Percentiles rank a stretch among this genome's conserved stretches.
These are phyloP conservation scores for Starmerella tilneyi DNA, from an alignment of 805 yeast species.

Conservation along the genomic window DNA sequence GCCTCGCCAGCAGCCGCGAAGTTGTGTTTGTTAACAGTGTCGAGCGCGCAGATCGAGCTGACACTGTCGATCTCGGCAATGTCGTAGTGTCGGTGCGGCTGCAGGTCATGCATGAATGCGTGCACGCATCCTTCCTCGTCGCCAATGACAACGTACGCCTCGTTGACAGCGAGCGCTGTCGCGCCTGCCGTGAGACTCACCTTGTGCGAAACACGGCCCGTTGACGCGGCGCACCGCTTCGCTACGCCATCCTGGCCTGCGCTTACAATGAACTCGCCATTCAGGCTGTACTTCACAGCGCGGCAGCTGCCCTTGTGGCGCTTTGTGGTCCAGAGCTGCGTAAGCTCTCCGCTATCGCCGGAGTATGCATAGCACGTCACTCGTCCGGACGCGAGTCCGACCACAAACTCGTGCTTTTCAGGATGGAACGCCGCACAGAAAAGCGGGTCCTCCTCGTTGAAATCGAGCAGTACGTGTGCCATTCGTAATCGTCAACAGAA, in stretches of 20 bases:
- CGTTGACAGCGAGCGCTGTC: slow-evolving; percentile 27
- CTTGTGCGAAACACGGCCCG: slow-evolving; percentile 68
- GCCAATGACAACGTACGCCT: slow-evolving; percentile 35
- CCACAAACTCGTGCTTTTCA: slow-evolving; percentile 45
- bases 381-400: slow-evolving; percentile 79
- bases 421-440: slow-evolving; percentile 77
- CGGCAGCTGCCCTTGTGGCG: slow-evolving; percentile 87
- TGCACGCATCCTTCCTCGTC: slow-evolving; percentile 59
- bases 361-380: slow-evolving; percentile 54
- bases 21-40: slow-evolving; percentile 61
- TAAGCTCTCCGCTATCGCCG: slow-evolving; percentile 28
- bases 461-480: slow-evolving; percentile 26
- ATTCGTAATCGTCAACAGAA: no score
- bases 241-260: slow-evolving; percentile 72
- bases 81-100: slow-evolving; percentile 40
- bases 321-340: slow-evolving; percentile 63
- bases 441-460: slow-evolving; percentile 34
- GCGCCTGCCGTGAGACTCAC: slow-evolving; percentile 27
- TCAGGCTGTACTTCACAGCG: slow-evolving; percentile 43
- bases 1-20: slow-evolving; percentile 75
- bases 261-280: slow-evolving; percentile 54
- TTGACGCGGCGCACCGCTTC: slow-evolving; percentile 58
- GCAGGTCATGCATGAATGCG: slow-evolving; percentile 49
- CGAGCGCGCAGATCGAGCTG: slow-evolving; percentile 52
- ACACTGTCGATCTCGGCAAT: slow-evolving; percentile 54